phyloP scores from a whole-genome alignment of 495 filamentous ascomycete species.

The Aspergillus indologenus region DNA sequence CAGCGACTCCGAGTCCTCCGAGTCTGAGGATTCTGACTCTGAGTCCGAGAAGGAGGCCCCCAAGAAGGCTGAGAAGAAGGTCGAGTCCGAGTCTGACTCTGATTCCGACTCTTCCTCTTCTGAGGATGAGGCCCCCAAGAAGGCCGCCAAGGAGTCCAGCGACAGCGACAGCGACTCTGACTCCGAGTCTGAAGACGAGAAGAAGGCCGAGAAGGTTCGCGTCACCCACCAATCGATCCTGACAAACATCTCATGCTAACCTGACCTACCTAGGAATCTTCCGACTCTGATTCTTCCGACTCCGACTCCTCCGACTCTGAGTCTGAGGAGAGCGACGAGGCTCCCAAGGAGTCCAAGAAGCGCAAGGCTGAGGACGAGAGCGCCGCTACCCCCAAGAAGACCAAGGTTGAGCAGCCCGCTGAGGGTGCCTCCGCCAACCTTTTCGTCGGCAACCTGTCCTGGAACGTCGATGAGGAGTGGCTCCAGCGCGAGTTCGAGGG shows the following conservation, averaged over 20 bases:
- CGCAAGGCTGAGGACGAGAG: conserved; percentile 79
- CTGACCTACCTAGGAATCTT: conserved; percentile 24
- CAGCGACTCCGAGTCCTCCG: conserved; percentile 26
- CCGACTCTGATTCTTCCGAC: conserved; percentile 38
- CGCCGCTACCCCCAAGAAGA: conserved; percentile 70
- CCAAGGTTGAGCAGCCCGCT: conserved; percentile 68
- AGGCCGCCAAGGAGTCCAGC: conserved; percentile 39
- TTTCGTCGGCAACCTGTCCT: conserved; percentile 92
- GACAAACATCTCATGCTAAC: conserved; percentile 4
- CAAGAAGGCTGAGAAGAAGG: conserved; percentile 31
- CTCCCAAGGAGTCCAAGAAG: conserved; percentile 66
- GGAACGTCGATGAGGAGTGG: conserved; percentile 92
- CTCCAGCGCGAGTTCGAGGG: conserved; percentile 80
- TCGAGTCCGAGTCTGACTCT: conserved; percentile 21
- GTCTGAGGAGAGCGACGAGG: conserved; percentile 44
- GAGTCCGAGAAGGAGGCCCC: conserved; percentile 34
- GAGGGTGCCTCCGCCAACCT: conserved; percentile 67
- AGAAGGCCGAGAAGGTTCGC: conserved; percentile 41
- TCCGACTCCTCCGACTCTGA: conserved; percentile 56
- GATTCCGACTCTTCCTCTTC: conserved; percentile 29
- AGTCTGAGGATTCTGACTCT: conserved; percentile 36
- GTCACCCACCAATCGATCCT: conserved; percentile 7
- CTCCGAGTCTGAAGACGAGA: conserved; percentile 47
- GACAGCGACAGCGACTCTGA: conserved; percentile 46
- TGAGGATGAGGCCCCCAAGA: conserved; percentile 29